phyloP scores from a whole-genome alignment of 768 basidiomycete genomes.

The Termitomyces sp. region DNA sequence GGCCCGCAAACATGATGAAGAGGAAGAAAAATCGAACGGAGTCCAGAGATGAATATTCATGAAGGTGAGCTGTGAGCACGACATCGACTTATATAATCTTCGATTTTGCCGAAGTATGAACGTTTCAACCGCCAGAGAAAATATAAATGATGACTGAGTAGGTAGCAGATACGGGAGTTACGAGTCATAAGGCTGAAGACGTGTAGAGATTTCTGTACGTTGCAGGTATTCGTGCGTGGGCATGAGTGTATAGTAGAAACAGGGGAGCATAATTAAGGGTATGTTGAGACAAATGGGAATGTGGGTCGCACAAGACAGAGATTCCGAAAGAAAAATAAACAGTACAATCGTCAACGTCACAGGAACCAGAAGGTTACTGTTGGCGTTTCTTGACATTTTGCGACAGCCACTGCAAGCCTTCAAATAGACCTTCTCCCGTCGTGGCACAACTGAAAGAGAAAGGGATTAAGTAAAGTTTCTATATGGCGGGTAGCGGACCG shows the following conservation, averaged over 20 bases:
- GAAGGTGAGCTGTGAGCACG: conserved; percentile 28
- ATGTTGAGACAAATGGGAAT: conserved; percentile 22
- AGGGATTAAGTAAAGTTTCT: conserved; percentile 5
- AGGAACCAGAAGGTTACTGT: conserved; percentile 36
- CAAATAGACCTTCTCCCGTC: conserved; percentile 94
- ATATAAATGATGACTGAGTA: conserved; percentile 19
- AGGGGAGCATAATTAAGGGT: conserved; percentile 27
- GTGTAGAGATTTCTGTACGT: conserved; percentile 32
- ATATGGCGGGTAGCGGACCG: conserved; percentile 21
- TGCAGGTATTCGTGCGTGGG: conserved; percentile 35
- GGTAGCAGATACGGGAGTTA: conserved; percentile 20
- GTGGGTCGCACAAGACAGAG: conserved; percentile 17
- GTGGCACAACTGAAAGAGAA: conserved; percentile 74
- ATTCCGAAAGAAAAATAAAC: conserved; percentile 15
- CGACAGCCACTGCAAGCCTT: conserved; percentile 96
- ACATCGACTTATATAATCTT: conserved; percentile 33
- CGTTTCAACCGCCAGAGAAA: neutral
- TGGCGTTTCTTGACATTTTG: conserved; percentile 96
- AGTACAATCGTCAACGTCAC: conserved; percentile 18
- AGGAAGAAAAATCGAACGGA: conserved; percentile 6
- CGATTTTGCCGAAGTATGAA: neutral
- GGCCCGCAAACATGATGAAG: conserved; percentile 30
- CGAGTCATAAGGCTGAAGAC: conserved; percentile 29
- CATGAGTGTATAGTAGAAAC: conserved; percentile 33
- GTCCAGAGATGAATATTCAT: neutral